Evolutionary conservation across 1,284 basidiomycete genomes (phyloP).

Genomic region (Pterulicium gracile): DNA sequence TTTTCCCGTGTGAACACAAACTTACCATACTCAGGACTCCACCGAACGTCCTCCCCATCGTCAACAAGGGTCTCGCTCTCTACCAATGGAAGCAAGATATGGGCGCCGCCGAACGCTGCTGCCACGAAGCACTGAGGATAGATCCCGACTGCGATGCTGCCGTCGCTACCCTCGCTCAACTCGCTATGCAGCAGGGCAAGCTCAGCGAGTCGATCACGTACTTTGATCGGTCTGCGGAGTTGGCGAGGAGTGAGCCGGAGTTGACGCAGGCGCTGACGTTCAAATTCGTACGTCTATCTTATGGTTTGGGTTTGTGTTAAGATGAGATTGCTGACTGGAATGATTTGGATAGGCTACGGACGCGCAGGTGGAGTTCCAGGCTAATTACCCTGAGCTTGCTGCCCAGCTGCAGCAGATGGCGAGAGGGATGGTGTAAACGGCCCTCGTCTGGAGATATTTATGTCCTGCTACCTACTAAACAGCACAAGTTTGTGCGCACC

Average conservation of each 20-base stretch:
- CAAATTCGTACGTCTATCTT: slow-evolving; percentile 48
- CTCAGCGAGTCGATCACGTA: slow-evolving; percentile 81
- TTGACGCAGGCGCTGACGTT: slow-evolving; percentile 84
- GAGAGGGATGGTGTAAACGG: slow-evolving; percentile 18
- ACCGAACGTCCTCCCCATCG: slow-evolving; percentile 85
- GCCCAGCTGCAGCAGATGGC: slow-evolving; percentile 49
- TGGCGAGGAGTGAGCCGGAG: slow-evolving; percentile 90
- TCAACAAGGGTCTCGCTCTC: slow-evolving; percentile 94
- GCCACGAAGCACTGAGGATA: slow-evolving; percentile 78
- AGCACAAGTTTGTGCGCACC: not conserved
- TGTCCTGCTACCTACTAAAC: not conserved
- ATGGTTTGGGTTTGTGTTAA: slow-evolving; percentile 6
- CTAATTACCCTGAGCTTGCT: slow-evolving; percentile 78
- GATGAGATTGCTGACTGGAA: slow-evolving; percentile 5
- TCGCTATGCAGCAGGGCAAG: slow-evolving; percentile 87
- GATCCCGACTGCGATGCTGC: slow-evolving; percentile 96
- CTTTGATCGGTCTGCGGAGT: slow-evolving; percentile 78
- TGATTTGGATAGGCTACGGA: slow-evolving; percentile 49
- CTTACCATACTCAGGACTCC: slow-evolving; percentile 29
- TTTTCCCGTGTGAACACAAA: slow-evolving; percentile 3
- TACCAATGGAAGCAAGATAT: slow-evolving; percentile 97
- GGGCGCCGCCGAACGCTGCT: slow-evolving; percentile 73
- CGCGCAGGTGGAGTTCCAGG: slow-evolving; percentile 74
- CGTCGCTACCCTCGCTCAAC: slow-evolving; percentile 90
- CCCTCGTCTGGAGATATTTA: not conserved